Conservation (phyloP, 2,329 filamentous ascomycete species). For the Cercospora nicotianae region DNA sequence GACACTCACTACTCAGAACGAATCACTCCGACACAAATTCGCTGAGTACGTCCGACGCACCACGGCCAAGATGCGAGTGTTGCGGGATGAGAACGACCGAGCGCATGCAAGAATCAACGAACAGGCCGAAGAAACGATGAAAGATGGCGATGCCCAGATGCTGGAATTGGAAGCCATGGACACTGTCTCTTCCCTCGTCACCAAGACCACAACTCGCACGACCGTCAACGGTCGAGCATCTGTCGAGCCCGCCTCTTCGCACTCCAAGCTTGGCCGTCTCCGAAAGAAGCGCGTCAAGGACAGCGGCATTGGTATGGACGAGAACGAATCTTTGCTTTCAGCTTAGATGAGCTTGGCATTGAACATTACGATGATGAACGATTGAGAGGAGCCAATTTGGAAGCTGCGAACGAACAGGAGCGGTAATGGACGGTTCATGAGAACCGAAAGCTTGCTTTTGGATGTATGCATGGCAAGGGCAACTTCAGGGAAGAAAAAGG, state of each 20-base stretch:
- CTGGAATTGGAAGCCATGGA: slow-evolving; percentile 34
- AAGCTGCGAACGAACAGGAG: background rate
- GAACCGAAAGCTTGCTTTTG: background rate
- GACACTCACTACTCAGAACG: slow-evolving; percentile 32
- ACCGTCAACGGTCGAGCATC: background rate
- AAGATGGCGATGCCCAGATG: slow-evolving; percentile 27
- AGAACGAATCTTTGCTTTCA: slow-evolving; percentile 18
- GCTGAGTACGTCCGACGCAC: slow-evolving; percentile 40
- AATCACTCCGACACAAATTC: slow-evolving; percentile 34
- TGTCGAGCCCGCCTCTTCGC: background rate
- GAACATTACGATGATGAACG: background rate
- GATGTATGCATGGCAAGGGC: background rate
- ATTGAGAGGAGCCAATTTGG: background rate
- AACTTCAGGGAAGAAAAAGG: background rate
- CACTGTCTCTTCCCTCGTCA: slow-evolving; percentile 23
- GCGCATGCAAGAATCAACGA: slow-evolving; percentile 30
- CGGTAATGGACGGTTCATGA: background rate
- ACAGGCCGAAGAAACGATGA: slow-evolving; percentile 28
- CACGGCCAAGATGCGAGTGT: slow-evolving; percentile 35
- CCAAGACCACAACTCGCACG: slow-evolving; percentile 12
- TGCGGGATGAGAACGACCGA: slow-evolving; percentile 35
- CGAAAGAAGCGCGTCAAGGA: slow-evolving; percentile 32
- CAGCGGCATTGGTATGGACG: slow-evolving; percentile 31
- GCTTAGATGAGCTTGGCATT: slow-evolving; percentile 6
- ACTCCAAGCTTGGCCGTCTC: slow-evolving; percentile 7